These are phyloP conservation scores for Centella asiatica DNA, from an alignment of 129 eudicot genomes.

Conservation along the genomic window DNA sequence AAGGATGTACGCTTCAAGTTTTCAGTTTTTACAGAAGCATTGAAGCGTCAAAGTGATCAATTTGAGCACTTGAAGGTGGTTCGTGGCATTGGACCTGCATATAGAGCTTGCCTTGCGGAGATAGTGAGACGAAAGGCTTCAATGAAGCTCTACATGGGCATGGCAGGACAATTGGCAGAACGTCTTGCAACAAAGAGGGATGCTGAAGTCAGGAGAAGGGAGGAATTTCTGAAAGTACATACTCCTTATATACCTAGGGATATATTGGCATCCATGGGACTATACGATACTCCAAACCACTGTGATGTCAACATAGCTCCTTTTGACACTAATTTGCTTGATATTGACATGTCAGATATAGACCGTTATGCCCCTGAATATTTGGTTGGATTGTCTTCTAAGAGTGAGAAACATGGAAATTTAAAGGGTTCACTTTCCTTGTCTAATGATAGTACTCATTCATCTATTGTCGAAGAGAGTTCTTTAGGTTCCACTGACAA, in stretches of 20 bases:
- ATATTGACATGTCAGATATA: slow-evolving; percentile 68
- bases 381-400: slow-evolving; percentile 49
- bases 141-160: slow-evolving; percentile 96
- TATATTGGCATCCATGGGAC: slow-evolving; percentile 73
- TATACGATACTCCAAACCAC: slow-evolving; percentile 73
- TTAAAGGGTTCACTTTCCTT: slow-evolving; percentile 43
- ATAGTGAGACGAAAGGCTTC: slow-evolving; percentile 84
- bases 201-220: slow-evolving; percentile 65
- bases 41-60: slow-evolving; percentile 63
- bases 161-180: slow-evolving; percentile 89
- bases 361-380: slow-evolving; percentile 81
- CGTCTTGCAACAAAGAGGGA: slow-evolving; percentile 77
- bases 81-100: slow-evolving; percentile 63
- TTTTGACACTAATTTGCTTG: slow-evolving; percentile 65
- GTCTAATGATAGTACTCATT: slow-evolving; percentile 36
- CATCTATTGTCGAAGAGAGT: slow-evolving; percentile 37
- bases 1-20: slow-evolving; percentile 79
- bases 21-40: slow-evolving; percentile 81
- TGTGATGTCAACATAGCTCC: slow-evolving; percentile 85
- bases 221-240: slow-evolving; percentile 64
- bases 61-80: slow-evolving; percentile 74
- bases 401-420: slow-evolving; percentile 43
- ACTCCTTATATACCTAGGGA: slow-evolving; percentile 71
- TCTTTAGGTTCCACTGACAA: slow-evolving; percentile 27
- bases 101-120: slow-evolving; percentile 92